These are phyloP conservation scores for Hyaloscypha hepaticicola DNA, from an alignment of 495 filamentous ascomycete genomes.

Conservation along the genomic window DNA sequence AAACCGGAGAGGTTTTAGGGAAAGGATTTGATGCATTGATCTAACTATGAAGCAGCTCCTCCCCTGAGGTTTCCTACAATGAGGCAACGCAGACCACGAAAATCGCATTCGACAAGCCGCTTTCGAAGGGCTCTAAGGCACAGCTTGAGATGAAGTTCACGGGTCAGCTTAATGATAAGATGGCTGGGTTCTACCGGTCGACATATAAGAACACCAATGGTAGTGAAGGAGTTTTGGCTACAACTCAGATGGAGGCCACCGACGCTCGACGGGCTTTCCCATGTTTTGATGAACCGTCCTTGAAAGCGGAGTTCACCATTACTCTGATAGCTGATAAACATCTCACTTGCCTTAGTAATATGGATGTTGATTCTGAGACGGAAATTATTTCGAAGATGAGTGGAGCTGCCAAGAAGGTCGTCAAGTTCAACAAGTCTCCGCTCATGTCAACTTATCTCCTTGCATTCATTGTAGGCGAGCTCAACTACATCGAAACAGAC, in stretches of 20 bases:
- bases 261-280: slow-evolving; percentile 62
- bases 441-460: slow-evolving; percentile 78
- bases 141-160: slow-evolving; percentile 66
- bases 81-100: slow-evolving; percentile 62
- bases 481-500: slow-evolving; percentile 72
- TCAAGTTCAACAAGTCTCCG: slow-evolving; percentile 72
- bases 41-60: slow-evolving; percentile 39
- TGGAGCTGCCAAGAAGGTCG: slow-evolving; percentile 61
- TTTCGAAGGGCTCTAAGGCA: slow-evolving; percentile 54
- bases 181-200: slow-evolving; percentile 81
- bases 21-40: neutral
- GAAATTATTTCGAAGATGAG: slow-evolving; percentile 53
- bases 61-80: slow-evolving; percentile 57
- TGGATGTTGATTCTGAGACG: slow-evolving; percentile 69
- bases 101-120: slow-evolving; percentile 58
- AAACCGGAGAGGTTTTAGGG: no score
- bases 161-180: slow-evolving; percentile 72
- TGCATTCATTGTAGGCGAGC: slow-evolving; percentile 73
- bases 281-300: slow-evolving; percentile 68
- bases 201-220: slow-evolving; percentile 61
- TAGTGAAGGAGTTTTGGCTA: slow-evolving; percentile 62
- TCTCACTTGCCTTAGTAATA: slow-evolving; percentile 75
- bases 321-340: slow-evolving; percentile 73
- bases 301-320: slow-evolving; percentile 72
- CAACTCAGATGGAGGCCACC: slow-evolving; percentile 82